Base-by-base conservation (phyloP, 2,329 filamentous ascomycete genomes). In the Cladosporium sp. region DNA sequence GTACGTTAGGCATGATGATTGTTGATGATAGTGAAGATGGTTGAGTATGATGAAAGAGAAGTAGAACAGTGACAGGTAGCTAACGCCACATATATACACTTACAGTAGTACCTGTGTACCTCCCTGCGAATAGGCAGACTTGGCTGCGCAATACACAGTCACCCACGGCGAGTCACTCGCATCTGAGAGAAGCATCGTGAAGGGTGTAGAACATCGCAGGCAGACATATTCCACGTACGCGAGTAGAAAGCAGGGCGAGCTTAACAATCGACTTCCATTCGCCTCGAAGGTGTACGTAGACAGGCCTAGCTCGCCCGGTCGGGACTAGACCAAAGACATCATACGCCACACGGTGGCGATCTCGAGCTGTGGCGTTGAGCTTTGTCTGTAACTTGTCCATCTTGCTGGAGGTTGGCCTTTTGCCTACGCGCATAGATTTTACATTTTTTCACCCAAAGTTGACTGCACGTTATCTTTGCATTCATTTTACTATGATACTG, bases 1-100 rank as follows among this genome's bases (percentile, higher is more conserved):
- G 79, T 67, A 85, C 76, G 69, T 82, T 82, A 72, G 84, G 80
- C 84, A 86, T 86, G 65, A 73, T 81, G 69, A 58, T 65, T 46
- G 40, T 35, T 50, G 26, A 18, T 57, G 55, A 23, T 40, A 5
- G 16, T 50, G 12, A 65, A 50, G 14, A 26, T 18, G n/a, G 26
- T n/a, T 12, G 28, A 31, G 4, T 37, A 31, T 46, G 53, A 50
- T 57, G 53, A 52, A 35, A 35, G 21, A 60, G 56, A 31, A 33
- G n/a, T 28, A 2, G 56, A 31, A 49, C 16, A 56, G 61, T 18
- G 21, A 12, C 10, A 56, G 61, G 18, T 35, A 56, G 31, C 50
- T 37, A 46, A 40, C 50, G 35, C 31, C 33, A 29, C 26, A 44
- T 62, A 63, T 62, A 61, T 61, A 61, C 40, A 49, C 40, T 26